Base-by-base conservation (phyloP, 1,284 basidiomycete species). In the Malassezia obtusa region DNA sequence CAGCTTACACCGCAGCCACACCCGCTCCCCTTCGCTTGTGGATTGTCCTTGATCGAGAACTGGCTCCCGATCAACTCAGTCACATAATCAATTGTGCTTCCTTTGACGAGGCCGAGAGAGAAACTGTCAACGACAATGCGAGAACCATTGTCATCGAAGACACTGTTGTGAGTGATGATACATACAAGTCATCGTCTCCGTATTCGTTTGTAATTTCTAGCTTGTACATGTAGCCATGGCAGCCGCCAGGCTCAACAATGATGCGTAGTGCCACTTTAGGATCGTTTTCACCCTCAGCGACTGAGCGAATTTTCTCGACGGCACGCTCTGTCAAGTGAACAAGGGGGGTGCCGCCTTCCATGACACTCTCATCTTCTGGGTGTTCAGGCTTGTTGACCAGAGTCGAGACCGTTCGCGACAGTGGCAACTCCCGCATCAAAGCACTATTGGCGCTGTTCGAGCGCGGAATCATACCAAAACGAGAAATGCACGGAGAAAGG, bases 141-240 rank as follows among this genome's bases (percentile, higher is more conserved):
- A 2, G 73, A 68, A 36, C 60, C 61, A 15, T 57, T 48, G 8
- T 61, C 45, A 6, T 86, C 78, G 1, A 84, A 84, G 62, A 86
- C 84, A 21, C 79, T 77, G 66, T 37, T 31, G 39, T 30, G 21
- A 26, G 45, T 40, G 2, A 44, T 15, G 3, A 5, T 8, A 76
- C 84, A 68, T 70, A 89, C 88, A 89, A 90, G 75, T 91, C 89
- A 56, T 72, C 71, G 0, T 71, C 59, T 45, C 79, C 79, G 22
- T 76, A 71, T 40, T 78, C 65, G 22, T 68, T 79, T 2, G 84
- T 83, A 1, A 91, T 78, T 55, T 84, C 82, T 79, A 92, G 81
- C 71, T 87, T 89, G 76, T 91, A 91, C 68, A 91, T 87, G 68
- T 91, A 91, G 28, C 89, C 89, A 65, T 92, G 88, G 66, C 89